A percentile compares a stretch with the other conserved stretches of the same genome.
Conservation (phyloP, 2,329 filamentous ascomycete species). For the Cladobotryum mycophilum region DNA sequence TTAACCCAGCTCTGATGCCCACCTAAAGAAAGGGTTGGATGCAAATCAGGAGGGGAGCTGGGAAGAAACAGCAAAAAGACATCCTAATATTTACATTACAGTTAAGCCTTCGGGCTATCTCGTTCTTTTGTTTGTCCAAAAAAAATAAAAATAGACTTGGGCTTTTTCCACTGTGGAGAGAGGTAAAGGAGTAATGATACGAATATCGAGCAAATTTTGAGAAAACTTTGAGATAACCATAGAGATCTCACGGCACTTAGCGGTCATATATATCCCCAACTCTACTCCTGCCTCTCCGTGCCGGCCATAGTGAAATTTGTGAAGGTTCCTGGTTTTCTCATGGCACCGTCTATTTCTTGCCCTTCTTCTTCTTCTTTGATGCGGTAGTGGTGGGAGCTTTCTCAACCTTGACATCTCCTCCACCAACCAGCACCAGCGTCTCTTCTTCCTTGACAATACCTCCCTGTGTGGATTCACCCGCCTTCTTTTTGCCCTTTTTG, state of each 20-base stretch:
- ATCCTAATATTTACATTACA: background rate
- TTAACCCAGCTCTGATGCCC: background rate
- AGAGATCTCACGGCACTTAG: background rate
- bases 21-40: too few species aligned
- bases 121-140: too few species aligned
- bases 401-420: conserved; percentile 59
- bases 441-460: conserved; percentile 71
- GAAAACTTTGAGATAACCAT: background rate
- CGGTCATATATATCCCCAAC: background rate
- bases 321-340: background rate
- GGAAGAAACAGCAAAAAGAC: background rate
- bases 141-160: too few species aligned
- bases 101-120: too few species aligned
- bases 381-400: conserved; percentile 39
- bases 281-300: background rate
- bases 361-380: conserved; percentile 48
- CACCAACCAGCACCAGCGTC: conserved; percentile 57
- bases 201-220: too few species aligned
- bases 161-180: too few species aligned
- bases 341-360: conserved; percentile 41
- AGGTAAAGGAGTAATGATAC: too few species aligned
- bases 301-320: background rate
- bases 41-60: too few species aligned
- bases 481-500: conserved; percentile 84
- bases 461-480: conserved; percentile 74